Conservation (phyloP, 352 stramenopile genomes). For the Phytophthora kernoviae region DNA sequence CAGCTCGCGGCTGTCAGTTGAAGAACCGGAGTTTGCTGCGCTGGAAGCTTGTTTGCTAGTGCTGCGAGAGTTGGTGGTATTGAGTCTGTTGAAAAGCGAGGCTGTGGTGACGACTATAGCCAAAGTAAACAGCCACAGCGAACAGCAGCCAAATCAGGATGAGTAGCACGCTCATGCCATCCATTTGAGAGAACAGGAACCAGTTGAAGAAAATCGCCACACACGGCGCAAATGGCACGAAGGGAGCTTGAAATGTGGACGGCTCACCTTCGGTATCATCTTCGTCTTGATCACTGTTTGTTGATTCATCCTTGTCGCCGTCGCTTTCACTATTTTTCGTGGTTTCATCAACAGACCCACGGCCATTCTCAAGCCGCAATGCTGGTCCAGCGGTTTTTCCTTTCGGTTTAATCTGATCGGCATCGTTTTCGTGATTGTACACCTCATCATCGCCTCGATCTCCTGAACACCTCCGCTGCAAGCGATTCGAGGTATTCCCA, state of each 20-base stretch:
- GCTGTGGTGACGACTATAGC: conserved; percentile 75
- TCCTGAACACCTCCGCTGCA: conserved; percentile 18
- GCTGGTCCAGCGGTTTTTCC: conserved; percentile 5
- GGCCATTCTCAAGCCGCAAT: conserved; percentile 13
- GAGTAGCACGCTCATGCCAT: conserved; percentile 60
- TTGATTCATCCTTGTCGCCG: conserved; percentile 19
- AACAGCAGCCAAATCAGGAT: conserved; percentile 74
- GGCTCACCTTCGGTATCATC: conserved; percentile 41
- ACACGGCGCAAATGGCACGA: conserved; percentile 80
- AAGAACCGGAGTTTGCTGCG: no score
- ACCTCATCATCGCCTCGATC: conserved; percentile 19
- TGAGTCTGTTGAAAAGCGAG: conserved; percentile 69
- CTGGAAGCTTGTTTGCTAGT: conserved; percentile 12
- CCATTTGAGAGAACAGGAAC: conserved; percentile 88
- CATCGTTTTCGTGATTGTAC: conserved; percentile 3
- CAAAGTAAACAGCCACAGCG: conserved; percentile 68
- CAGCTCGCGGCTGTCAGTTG: no score
- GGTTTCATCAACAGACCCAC: conserved; percentile 1
- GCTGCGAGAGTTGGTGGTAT: conserved; percentile 56
- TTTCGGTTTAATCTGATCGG: neutral
- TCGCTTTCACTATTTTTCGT: conserved; percentile 21
- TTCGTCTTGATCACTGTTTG: conserved; percentile 16
- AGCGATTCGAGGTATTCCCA: neutral
- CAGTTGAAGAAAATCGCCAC: conserved; percentile 90
- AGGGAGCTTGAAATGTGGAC: conserved; percentile 61